Base-by-base conservation (phyloP, 140 eudicot genomes). In the Erigeron philadelphicus region DNA sequence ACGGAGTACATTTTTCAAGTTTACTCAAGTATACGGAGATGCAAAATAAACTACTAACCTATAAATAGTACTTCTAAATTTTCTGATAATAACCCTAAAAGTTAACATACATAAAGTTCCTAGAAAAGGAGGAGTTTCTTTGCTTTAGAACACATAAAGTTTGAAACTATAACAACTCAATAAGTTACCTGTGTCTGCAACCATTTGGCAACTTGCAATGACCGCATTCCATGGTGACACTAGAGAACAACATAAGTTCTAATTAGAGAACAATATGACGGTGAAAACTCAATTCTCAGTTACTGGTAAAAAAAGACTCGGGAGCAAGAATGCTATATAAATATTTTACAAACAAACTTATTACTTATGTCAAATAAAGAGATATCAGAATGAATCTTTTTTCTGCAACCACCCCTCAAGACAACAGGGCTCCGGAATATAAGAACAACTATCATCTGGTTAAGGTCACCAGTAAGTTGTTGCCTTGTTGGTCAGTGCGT, bases 191-290 rank as follows among this genome's bases (percentile, higher is more conserved):
- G 99, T 61, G 90, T 83, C 82, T 94, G 97, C 95, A 94, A 84
- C 99, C 99, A 94, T 72, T 85, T 90, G 45, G 99, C 97, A 43
- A 89, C 97, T 80, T 94, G 99, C 77, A 89, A 61, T n/a, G 99
- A 94, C 68, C 99, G 88, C 87, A 87, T 43, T 57, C 99, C 97
- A 53, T 94, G 97, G 75, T 94, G 99, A 84, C 99, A 94, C 99
- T 94, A 75, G 61, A 56, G 19, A 66, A 81, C 73, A 53, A 72
- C 16, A 72, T 18, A 64, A 66, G 64, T 19, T 67, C 6, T 55
- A 4, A 61, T 80, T 46, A 76, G 82, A 15, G 31, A 60, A 0
- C 6, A 5, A 60, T 60, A 60, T 13, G 38, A 8, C 7, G 16
- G 35, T 54, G 58, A 8, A 17, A 54, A 54, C 35, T 16, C 11